phyloP scores from a whole-genome alignment of 257 asterid genomes.

The Lithospermum erythrorhizon region DNA sequence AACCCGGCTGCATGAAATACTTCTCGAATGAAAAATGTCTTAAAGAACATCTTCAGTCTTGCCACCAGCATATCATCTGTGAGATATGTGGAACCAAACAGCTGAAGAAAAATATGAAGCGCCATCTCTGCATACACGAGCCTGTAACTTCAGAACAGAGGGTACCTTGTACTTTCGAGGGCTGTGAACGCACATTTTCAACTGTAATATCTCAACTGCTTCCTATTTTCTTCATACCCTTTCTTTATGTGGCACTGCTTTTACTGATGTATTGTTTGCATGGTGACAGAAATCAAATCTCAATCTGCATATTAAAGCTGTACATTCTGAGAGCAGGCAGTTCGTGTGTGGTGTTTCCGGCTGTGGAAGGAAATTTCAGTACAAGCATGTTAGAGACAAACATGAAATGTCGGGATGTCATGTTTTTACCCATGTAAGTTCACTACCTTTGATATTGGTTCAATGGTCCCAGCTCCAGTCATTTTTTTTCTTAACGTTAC shows the following conservation, averaged over 20 bases:
- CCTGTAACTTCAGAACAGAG: constrained; percentile 23
- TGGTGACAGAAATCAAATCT: constrained; percentile 58
- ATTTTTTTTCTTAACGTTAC: neutral
- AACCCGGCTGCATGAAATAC: constrained; percentile 75
- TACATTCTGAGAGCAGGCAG: constrained; percentile 50
- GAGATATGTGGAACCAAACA: constrained; percentile 68
- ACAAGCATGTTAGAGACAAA: constrained; percentile 80
- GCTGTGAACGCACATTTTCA: constrained; percentile 52
- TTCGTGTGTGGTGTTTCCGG: constrained; percentile 48
- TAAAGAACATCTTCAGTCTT: constrained; percentile 51
- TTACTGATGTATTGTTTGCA: neutral
- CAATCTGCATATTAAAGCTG: constrained; percentile 66
- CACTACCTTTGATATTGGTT: neutral
- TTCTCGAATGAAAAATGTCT: constrained; percentile 66
- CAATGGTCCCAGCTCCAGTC: neutral
- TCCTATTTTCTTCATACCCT: neutral
- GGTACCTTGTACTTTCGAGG: constrained; percentile 45
- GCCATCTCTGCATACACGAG: constrained; percentile 65
- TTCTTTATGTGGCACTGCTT: neutral
- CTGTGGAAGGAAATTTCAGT: constrained; percentile 60
- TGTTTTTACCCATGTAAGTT: constrained; percentile 45
- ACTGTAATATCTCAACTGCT: constrained; percentile 26
- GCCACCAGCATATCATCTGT: constrained; percentile 61
- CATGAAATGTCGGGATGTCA: constrained; percentile 79
- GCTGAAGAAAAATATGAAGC: constrained; percentile 77